phyloP scores from a whole-genome alignment of 148 eudicot species.

The Rhododendron griersonianum region DNA sequence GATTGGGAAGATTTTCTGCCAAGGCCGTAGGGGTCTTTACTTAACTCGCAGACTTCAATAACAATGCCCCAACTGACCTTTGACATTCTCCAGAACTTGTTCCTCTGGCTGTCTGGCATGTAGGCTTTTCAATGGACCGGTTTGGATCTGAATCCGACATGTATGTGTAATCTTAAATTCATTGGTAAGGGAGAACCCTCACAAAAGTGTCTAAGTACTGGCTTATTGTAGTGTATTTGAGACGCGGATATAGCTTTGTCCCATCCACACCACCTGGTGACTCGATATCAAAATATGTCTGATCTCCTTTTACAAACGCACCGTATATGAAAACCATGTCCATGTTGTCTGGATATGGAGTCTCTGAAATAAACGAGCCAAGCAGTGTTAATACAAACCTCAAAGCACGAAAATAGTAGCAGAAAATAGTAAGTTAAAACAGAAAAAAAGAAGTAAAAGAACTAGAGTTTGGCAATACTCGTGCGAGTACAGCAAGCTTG shows the following conservation, averaged over 20 bases:
- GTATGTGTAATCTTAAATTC: background rate
- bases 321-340: slow-evolving; percentile 58
- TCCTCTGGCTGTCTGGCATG: background rate
- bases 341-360: slow-evolving; percentile 60
- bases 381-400: background rate
- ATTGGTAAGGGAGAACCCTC: background rate
- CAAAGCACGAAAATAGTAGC: background rate
- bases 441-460: too few relatives aligned
- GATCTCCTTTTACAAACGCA: slow-evolving; percentile 79
- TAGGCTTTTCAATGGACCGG: too few relatives aligned
- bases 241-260: slow-evolving; percentile 55
- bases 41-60: background rate
- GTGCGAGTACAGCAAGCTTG: background rate
- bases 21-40: background rate
- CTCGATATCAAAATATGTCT: slow-evolving; percentile 61
- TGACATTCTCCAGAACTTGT: background rate
- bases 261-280: slow-evolving; percentile 68
- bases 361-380: slow-evolving; percentile 40
- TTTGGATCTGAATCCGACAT: too few relatives aligned
- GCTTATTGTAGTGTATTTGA: slow-evolving; percentile 52
- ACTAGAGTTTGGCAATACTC: background rate
- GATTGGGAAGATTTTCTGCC: background rate
- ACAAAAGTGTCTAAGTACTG: slow-evolving; percentile 49
- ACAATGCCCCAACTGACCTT: background rate
- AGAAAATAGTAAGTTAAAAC: background rate